Conservation (phyloP, 441 rosid genomes). For the Pelargonium cotyledonis region DNA sequence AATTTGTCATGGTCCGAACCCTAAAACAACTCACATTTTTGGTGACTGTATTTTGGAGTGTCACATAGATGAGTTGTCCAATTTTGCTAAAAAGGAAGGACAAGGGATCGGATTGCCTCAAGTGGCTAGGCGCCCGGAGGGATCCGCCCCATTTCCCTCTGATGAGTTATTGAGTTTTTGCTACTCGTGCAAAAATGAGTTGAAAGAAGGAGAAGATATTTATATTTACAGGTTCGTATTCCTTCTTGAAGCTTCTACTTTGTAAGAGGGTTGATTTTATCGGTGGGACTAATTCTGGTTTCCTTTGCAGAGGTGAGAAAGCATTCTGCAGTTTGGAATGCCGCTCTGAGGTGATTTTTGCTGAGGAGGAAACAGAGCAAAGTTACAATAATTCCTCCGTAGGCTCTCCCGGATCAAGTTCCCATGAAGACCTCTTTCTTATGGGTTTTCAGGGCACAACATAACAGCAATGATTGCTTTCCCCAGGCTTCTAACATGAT, state of each 20-base stretch:
- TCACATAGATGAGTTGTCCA: slow-evolving; percentile 34
- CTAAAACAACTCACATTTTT: slow-evolving; percentile 42
- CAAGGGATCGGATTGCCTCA: slow-evolving; percentile 25
- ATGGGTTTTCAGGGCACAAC: slow-evolving; percentile 27
- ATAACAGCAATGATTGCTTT: slow-evolving; percentile 18
- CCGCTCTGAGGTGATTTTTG: slow-evolving; percentile 28
- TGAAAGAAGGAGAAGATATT: slow-evolving; percentile 29
- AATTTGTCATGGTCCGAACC: slow-evolving; percentile 65
- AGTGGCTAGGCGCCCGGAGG: slow-evolving; percentile 15
- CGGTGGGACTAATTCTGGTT: background rate
- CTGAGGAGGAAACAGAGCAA: slow-evolving; percentile 29
- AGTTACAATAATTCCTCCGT: slow-evolving; percentile 19
- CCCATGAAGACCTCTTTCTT: slow-evolving; percentile 38
- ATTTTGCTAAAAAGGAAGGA: slow-evolving; percentile 26
- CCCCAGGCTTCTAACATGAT: slow-evolving; percentile 2
- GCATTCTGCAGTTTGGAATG: slow-evolving; percentile 16
- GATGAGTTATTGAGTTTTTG: slow-evolving; percentile 31
- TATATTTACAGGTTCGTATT: slow-evolving; percentile 32
- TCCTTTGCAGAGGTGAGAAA: slow-evolving; percentile 9
- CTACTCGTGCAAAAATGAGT: slow-evolving; percentile 34
- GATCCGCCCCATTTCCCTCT: slow-evolving; percentile 20
- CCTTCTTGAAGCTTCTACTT: background rate
- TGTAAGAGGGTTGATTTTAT: background rate
- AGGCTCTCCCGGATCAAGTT: slow-evolving; percentile 32
- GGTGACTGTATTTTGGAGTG: slow-evolving; percentile 57